Percentiles rank a stretch among this genome's conserved stretches.
Evolutionary conservation across 2,329 filamentous ascomycete species (phyloP).

Genomic region (Stagonosporopsis chrysanthemi): DNA sequence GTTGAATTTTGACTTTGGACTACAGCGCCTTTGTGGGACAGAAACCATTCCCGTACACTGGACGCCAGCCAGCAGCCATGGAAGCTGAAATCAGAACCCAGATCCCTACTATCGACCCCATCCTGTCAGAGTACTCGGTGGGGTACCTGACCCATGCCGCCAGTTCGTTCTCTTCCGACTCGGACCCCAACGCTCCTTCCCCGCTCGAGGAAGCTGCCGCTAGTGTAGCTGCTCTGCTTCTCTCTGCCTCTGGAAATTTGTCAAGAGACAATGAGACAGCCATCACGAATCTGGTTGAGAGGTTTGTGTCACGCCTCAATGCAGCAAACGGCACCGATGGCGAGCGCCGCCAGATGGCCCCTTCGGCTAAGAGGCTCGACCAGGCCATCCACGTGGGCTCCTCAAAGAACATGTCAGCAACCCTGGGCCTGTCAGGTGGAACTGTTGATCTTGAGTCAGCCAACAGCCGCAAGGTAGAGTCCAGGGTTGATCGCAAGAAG

Average conservation of each 20-base stretch:
- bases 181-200: constrained; percentile 71
- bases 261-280: constrained; percentile 75
- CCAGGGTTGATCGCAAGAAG: constrained; percentile 97
- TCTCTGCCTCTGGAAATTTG: constrained; percentile 90
- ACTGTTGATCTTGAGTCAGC: constrained; percentile 93
- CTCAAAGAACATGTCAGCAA: constrained; percentile 95
- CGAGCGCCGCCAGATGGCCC: constrained; percentile 73
- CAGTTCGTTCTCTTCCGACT: constrained; percentile 77
- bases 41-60: constrained; percentile 21
- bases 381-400: constrained; percentile 94
- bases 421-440: constrained; percentile 82
- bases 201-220: constrained; percentile 85
- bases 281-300: constrained; percentile 83
- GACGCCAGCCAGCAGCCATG: constrained; percentile 62
- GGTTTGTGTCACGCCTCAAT: constrained; percentile 85
- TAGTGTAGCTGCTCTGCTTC: constrained; percentile 83
- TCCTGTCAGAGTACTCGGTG: constrained; percentile 90
- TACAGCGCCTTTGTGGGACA: constrained; percentile 29
- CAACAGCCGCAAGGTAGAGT: constrained; percentile 92
- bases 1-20: constrained; percentile 18
- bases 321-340: constrained; percentile 73
- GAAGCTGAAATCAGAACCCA: constrained; percentile 85
- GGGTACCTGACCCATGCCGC: constrained; percentile 95
- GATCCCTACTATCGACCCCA: constrained; percentile 85
- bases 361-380: constrained; percentile 83